These are phyloP conservation scores for Sclerospora graminicola DNA, from an alignment of 352 stramenopile genomes.

Conservation along the genomic window DNA sequence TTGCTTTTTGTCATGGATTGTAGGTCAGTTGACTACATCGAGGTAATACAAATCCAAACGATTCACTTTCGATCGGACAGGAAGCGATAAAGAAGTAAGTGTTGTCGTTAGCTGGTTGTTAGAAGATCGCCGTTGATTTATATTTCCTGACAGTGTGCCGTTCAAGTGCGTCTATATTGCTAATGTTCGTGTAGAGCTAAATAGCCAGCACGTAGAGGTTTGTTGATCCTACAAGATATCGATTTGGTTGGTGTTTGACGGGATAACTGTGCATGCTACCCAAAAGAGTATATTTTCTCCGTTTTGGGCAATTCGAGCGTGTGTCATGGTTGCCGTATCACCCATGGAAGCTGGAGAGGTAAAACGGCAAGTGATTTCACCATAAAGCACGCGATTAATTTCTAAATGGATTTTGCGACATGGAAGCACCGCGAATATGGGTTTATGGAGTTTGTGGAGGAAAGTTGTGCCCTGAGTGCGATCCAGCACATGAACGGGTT, in stretches of 20 bases:
- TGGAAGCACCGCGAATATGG: slow-evolving; percentile 58
- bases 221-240: neutral
- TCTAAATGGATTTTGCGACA: neutral
- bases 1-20: too few relatives aligned
- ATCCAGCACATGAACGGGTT: slow-evolving; percentile 83
- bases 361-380: slow-evolving; percentile 1
- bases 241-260: neutral
- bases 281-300: slow-evolving; percentile 71
- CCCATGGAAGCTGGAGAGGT: slow-evolving; percentile 43
- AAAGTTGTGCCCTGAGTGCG: slow-evolving; percentile 42
- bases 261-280: neutral
- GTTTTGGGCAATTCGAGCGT: slow-evolving; percentile 52
- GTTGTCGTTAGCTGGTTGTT: neutral
- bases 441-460: slow-evolving; percentile 64
- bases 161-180: slow-evolving; percentile 72
- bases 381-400: neutral
- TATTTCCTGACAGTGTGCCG: slow-evolving; percentile 25
- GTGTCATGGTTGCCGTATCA: slow-evolving; percentile 55
- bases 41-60: slow-evolving; percentile 50
- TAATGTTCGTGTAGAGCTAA: slow-evolving; percentile 61
- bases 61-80: slow-evolving; percentile 53
- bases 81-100: slow-evolving; percentile 69
- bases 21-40: slow-evolving; percentile 67
- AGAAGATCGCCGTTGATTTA: slow-evolving; percentile 1
- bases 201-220: slow-evolving; percentile 67